phyloP scores from a whole-genome alignment of 2,329 filamentous ascomycete species.

The Cordyceps cicadae region DNA sequence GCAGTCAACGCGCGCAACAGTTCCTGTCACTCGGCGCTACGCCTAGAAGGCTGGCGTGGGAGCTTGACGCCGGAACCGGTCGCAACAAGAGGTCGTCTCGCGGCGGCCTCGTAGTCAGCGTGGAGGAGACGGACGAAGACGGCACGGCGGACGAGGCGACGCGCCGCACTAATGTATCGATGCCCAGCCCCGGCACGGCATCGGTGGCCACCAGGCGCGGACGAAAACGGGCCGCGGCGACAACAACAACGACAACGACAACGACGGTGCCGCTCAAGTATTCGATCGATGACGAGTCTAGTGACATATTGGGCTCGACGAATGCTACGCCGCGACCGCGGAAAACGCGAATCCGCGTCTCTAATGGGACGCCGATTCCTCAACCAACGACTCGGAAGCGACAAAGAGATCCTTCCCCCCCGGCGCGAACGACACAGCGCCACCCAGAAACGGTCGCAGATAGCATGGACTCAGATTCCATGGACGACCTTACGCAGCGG shows the following conservation, averaged over 20 bases:
- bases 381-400: conserved; percentile 32
- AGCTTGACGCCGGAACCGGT: conserved; percentile 40
- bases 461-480: conserved; percentile 12
- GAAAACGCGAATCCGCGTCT: conserved; percentile 39
- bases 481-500: not conserved
- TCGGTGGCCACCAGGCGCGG: conserved; percentile 12
- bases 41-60: conserved; percentile 48
- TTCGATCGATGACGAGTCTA: conserved; percentile 23
- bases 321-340: conserved; percentile 31
- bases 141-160: conserved; percentile 25
- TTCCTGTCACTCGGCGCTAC: conserved; percentile 33
- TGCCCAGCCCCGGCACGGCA: conserved; percentile 29
- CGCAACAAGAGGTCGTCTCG: conserved; percentile 36
- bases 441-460: conserved; percentile 24
- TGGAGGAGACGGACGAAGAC: conserved; percentile 43
- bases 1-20: conserved; percentile 33
- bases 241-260: conserved; percentile 44
- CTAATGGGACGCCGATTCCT: conserved; percentile 45
- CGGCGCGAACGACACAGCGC: conserved; percentile 29
- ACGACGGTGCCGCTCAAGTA: conserved; percentile 45
- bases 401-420: conserved; percentile 34
- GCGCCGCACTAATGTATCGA: conserved; percentile 36
- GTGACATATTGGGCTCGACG: conserved; percentile 28
- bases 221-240: conserved; percentile 30
- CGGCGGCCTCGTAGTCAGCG: conserved; percentile 44